Base-by-base conservation (phyloP, 306 rosid genomes). In the Mimosa pudica region DNA sequence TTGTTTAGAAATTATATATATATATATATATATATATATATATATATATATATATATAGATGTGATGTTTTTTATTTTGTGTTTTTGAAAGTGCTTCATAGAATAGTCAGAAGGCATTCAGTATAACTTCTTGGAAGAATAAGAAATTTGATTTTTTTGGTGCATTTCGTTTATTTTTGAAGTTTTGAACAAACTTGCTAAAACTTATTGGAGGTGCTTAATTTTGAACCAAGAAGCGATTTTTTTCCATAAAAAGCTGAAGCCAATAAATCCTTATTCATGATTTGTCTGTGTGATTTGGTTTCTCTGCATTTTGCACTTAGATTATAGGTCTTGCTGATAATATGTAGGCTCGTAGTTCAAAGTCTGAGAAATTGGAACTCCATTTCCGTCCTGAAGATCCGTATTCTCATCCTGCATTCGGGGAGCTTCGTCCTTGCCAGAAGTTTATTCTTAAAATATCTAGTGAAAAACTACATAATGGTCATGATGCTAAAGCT, bases 381-480 rank as follows among this genome's bases (percentile, higher is more conserved):
- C 97, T 95, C 44, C 91, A 51, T 62, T 92, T 95, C 20, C 97
- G 97, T 30, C 98, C 87, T 0, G 92, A 91, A 55, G 98, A 95
- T 78, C 96, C 95, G 1, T 92, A 89, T 81, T 91, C 94, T 0
- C 98, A 95, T 77, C 97, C 97, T 78, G 92, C 92, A 0, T 89
- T 85, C 75, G 97, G 97, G 14, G 97, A 91, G 85, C 89, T 90
- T 74, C 94, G 89, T 60, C 87, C 89, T 30, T 86, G 94, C 81
- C 86, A 85, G 70, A 49, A 62, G 78, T 83, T 95, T 70, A 86
- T 95, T 78, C 92, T 95, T 73, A 92, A 86, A 88, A 85, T 95
- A 72, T 88, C 85, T 1, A 91, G 85, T 85, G 84, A 10, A 57
- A 88, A 83, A 66, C 72, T 84, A 3, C 3, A 49, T 17, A 13